phyloP scores from a whole-genome alignment of 176 grass and related monocot species.

The Hsuehochloa calcarea region DNA sequence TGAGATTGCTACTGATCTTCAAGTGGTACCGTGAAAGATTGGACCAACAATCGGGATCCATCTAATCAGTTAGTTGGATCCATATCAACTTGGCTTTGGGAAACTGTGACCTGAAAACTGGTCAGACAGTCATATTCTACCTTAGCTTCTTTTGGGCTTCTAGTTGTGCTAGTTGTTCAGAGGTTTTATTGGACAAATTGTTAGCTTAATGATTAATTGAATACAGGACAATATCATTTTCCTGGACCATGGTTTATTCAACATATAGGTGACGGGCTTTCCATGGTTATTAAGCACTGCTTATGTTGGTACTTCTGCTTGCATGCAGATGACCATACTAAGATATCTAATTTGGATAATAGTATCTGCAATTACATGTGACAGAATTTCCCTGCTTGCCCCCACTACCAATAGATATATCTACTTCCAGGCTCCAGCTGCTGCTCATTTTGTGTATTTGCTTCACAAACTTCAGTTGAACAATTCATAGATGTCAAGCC shows the following conservation, averaged over 20 bases:
- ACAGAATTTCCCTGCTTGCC: not conserved
- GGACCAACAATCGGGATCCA: no score
- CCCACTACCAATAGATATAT: not conserved
- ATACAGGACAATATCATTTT: not conserved
- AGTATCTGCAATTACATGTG: conserved; percentile 3
- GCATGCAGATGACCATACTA: not conserved
- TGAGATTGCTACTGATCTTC: no score
- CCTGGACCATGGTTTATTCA: not conserved
- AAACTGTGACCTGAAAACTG: not conserved
- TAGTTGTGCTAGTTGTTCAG: not conserved
- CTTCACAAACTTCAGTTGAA: not conserved
- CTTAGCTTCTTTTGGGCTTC: not conserved
- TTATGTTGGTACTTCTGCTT: not conserved
- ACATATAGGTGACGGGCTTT: not conserved
- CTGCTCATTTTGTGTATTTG: not conserved
- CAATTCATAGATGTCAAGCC: not conserved
- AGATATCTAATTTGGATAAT: not conserved
- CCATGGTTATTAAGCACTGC: not conserved
- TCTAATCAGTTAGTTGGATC: no score
- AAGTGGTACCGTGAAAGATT: no score
- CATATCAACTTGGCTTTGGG: not conserved
- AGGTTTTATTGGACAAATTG: not conserved
- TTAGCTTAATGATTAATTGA: not conserved
- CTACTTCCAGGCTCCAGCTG: not conserved
- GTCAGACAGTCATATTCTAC: not conserved